Evolutionary conservation across 805 yeast genomes (phyloP).

Genomic region (Hanseniaspora meyeri): DNA sequence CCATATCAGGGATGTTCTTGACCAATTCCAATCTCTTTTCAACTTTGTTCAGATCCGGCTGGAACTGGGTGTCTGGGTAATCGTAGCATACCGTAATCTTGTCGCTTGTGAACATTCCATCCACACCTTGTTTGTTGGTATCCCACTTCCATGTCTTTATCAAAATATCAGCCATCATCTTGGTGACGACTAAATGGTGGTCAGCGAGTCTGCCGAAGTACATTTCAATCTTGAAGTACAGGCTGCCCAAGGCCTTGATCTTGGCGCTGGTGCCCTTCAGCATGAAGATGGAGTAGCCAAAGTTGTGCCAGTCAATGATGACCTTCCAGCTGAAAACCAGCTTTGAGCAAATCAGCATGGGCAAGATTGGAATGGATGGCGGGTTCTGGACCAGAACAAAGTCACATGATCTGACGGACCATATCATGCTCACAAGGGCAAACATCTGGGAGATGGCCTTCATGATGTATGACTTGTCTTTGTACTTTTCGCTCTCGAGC

Average conservation of each 20-base stretch:
- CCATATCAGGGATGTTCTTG: neutral
- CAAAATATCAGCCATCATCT: constrained; percentile 54
- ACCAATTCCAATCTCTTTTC: constrained; percentile 12
- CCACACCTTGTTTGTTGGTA: neutral
- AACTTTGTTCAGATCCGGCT: constrained; percentile 32
- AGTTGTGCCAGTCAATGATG: constrained; percentile 91
- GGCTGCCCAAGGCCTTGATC: constrained; percentile 48
- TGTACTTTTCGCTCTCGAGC: neutral
- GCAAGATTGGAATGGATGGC: constrained; percentile 74
- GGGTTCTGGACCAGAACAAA: constrained; percentile 79
- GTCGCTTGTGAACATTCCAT: constrained; percentile 26
- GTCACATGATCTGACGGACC: constrained; percentile 46
- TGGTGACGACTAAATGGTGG: constrained; percentile 69
- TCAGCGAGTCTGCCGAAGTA: constrained; percentile 51
- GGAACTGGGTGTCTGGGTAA: constrained; percentile 63
- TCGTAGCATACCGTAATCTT: constrained; percentile 64
- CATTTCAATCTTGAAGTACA: constrained; percentile 53
- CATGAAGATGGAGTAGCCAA: constrained; percentile 72
- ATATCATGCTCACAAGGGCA: constrained; percentile 37
- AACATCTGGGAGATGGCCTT: constrained; percentile 51
- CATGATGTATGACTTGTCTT: constrained; percentile 29
- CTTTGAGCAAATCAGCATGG: constrained; percentile 46
- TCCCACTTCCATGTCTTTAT: constrained; percentile 36
- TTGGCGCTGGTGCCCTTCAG: constrained; percentile 40
- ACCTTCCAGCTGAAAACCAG: constrained; percentile 32